A percentile compares a stretch with the other conserved stretches of the same genome.
phyloP scores from a whole-genome alignment of 352 stramenopile species.

The Globisporangium middletonii region DNA sequence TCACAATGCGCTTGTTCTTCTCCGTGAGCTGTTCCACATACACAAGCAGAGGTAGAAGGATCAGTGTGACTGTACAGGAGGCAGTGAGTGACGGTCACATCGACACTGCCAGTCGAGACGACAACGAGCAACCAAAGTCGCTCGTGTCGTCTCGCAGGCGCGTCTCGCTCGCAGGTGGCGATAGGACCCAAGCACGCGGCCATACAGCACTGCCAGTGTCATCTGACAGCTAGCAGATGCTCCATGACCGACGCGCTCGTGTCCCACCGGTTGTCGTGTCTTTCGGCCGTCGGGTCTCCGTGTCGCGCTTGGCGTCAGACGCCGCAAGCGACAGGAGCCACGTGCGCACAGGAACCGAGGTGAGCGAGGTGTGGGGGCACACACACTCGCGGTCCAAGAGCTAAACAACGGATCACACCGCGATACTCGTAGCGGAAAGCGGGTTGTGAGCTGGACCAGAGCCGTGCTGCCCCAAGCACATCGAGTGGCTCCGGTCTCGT shows the following conservation, averaged over 20 bases:
- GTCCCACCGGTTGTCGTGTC: too few species aligned
- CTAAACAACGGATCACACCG: constrained; percentile 77
- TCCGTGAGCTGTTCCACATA: constrained; percentile 84
- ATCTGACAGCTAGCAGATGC: too few species aligned
- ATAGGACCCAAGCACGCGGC: too few species aligned
- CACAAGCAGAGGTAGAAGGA: neutral
- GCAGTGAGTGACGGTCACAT: neutral
- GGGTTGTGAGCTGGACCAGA: constrained; percentile 85
- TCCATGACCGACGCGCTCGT: too few species aligned
- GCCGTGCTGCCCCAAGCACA: constrained; percentile 4
- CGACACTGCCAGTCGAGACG: neutral
- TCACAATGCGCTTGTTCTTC: constrained; percentile 97
- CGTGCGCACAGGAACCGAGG: neutral
- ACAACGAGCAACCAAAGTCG: neutral
- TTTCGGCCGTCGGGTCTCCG: too few species aligned
- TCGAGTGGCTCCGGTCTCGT: constrained; percentile 53
- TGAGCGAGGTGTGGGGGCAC: neutral
- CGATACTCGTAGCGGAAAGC: constrained; percentile 51
- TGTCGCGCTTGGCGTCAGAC: too few species aligned
- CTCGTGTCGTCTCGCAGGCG: too few species aligned
- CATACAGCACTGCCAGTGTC: too few species aligned
- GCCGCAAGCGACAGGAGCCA: neutral
- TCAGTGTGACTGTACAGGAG: neutral
- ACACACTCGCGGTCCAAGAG: constrained; percentile 20
- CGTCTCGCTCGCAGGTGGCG: too few species aligned